Evolutionary conservation across 2,329 filamentous ascomycete genomes (phyloP), one percentile per base, ranked within the genome.

Genomic region (Bipolaris bicolor): DNA sequence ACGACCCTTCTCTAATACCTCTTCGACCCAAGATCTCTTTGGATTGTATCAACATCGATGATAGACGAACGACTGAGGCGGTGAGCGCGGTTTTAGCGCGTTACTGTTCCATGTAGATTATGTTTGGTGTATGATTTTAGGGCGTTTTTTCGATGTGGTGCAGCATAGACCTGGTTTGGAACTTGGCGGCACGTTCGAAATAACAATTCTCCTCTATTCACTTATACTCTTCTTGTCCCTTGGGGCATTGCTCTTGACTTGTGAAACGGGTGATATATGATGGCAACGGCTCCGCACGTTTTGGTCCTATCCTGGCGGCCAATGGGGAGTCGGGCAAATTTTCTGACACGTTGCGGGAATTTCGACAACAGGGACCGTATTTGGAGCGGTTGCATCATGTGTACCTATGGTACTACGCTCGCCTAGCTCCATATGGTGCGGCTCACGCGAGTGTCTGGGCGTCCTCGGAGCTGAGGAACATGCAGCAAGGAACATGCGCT

Each of bases 41-140:
- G 64, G 62, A 65, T 63, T 76, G 73, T 77, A 77, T 64, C 69
- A 76, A 67, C 66, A 76, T 58, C 62, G 65, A 72, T 71, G 71
- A 75, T 77, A 76, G 74, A 77, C 74, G 73, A 75, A 76, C 65
- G 70, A 75, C 67, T 68, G 68, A 68, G 71, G 63, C 62, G 64
- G 64, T 49, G 62, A 53, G 64, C 63, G 60, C 55, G 51, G 48
- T 62, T 54, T 55, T 57, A 59, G 59, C 58, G 66, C 60, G 61
- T 63, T 60, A 59, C 64, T 49, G 64, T 64, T 61, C 60, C 62
- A 53, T 76, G 70, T 75, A 75, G 68, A 68, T 68, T 73, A 74
- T 69, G 63, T 71, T 70, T 67, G 66, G 67, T 72, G 69, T 73
- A 71, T 61, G 62, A 66, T 70, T 61, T 63, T 63, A 68, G 66